Evolutionary conservation across 2,329 filamentous ascomycete species (phyloP).

Genomic region (Beauveria caledonica): DNA sequence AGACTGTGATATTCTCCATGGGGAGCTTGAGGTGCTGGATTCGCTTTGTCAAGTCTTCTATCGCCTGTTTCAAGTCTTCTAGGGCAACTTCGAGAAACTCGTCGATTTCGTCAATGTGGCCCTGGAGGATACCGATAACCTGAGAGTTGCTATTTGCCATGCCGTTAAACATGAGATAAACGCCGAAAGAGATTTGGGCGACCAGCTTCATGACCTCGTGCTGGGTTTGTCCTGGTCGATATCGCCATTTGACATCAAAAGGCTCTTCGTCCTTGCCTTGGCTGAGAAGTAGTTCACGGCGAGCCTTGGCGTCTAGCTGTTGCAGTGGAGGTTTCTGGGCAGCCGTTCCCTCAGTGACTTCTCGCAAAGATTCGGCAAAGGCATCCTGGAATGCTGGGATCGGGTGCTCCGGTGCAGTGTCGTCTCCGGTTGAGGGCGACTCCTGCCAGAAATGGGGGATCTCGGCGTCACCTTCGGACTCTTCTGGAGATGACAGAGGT

Average conservation of each 20-base stretch:
- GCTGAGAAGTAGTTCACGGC: constrained; percentile 60
- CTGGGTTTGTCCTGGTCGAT: constrained; percentile 64
- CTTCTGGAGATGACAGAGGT: neutral
- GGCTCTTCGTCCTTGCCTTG: constrained; percentile 60
- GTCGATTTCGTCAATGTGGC: constrained; percentile 90
- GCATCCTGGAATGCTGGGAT: constrained; percentile 70
- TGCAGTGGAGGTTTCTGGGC: constrained; percentile 43
- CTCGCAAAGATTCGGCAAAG: constrained; percentile 73
- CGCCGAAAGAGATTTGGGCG: constrained; percentile 87
- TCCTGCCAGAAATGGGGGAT: neutral
- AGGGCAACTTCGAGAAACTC: constrained; percentile 79
- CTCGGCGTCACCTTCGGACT: neutral
- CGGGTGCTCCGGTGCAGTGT: constrained; percentile 45
- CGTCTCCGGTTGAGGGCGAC: neutral
- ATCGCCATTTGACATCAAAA: constrained; percentile 68
- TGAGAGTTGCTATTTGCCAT: constrained; percentile 84
- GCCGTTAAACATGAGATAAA: constrained; percentile 76
- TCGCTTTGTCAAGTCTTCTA: constrained; percentile 70
- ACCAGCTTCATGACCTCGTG: constrained; percentile 87
- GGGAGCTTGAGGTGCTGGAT: constrained; percentile 75
- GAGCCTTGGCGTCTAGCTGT: constrained; percentile 48
- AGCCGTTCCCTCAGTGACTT: constrained; percentile 49
- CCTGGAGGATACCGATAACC: constrained; percentile 81
- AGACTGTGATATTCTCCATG: constrained; percentile 71
- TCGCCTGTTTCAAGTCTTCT: constrained; percentile 74